Base-by-base conservation (phyloP, 1,284 basidiomycete genomes). In the Fistulinella cinereoalba region DNA sequence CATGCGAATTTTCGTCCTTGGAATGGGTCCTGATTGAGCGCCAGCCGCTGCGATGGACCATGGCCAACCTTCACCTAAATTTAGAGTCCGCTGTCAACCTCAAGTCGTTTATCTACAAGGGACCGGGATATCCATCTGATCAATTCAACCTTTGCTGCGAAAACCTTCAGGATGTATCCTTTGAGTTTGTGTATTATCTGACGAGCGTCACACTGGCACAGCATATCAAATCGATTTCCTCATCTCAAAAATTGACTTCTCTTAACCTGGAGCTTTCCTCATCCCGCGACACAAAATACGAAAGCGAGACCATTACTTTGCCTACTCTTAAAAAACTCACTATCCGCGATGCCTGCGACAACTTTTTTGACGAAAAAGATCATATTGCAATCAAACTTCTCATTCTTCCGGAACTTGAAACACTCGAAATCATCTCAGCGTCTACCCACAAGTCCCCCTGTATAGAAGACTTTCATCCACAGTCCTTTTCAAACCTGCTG, bases 61-160 rank as follows among this genome's bases (percentile, higher is more conserved):
- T 25, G 3, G 3, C n/a, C 2, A n/a, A n/a, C n/a, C 38, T 45
- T 6, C 32, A 3, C n/a, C 28, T 58, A 19, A 21, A 49, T 25
- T 10, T 60, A 22, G 13, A 33, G n/a, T 51, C 50, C 3, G 47
- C 56, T 10, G 37, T 15, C 6, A 53, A 52, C 4, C 44, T 58
- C 32, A 56, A 42, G 33, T 58, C 57, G 3, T 56, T 62, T 28
- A 6, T 25, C n/a, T 60, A 58, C 11, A 44, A 23, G 16, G 47
- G 47, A 16, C 46, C 50, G 16, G 41, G 43, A 2, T n/a, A 18
- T n/a, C 13, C 13, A 6, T 1, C 41, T 7, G 8, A 21, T 1
- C 37, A 2, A 3, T 39, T 60, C 12, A 2, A 39, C 6, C 25
- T 56, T 8, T 27, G 8, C n/a, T 60, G 55, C 57, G 46, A 47